Conservation (phyloP, 805 yeast species). For the Phaffomyces antillensis region DNA sequence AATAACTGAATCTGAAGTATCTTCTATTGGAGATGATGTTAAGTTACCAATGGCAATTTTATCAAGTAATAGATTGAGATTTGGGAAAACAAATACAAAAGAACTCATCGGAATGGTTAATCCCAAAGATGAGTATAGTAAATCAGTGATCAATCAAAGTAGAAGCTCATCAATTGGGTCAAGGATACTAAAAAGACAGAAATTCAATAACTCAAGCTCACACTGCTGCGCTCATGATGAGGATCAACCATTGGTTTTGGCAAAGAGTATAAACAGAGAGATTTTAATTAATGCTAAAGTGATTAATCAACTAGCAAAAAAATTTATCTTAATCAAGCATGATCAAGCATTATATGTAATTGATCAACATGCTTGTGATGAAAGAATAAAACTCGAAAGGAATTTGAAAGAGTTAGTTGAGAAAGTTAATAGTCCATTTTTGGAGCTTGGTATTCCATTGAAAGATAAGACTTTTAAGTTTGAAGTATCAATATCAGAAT, state of each 20-base stretch:
- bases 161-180: neutral
- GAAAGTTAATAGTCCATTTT: slow-evolving; percentile 20
- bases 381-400: slow-evolving; percentile 56
- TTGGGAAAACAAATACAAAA: neutral
- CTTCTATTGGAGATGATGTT: neutral
- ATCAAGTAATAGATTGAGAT: neutral
- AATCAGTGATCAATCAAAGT: neutral
- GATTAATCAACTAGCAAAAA: slow-evolving; percentile 53
- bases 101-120: slow-evolving; percentile 6
- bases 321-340: slow-evolving; percentile 48
- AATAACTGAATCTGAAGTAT: neutral
- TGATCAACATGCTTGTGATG: slow-evolving; percentile 88
- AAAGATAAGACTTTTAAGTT: slow-evolving; percentile 5
- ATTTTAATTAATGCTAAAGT: slow-evolving; percentile 25
- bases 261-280: slow-evolving; percentile 12
- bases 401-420: slow-evolving; percentile 32
- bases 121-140: neutral
- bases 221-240: neutral
- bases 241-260: slow-evolving; percentile 6
- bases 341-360: slow-evolving; percentile 32
- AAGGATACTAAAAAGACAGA: too few species aligned
- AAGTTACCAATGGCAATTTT: neutral
- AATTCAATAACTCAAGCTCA: too few species aligned
- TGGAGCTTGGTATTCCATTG: slow-evolving; percentile 12
- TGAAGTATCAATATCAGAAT: slow-evolving; percentile 25